Evolutionary conservation across 768 basidiomycete genomes (phyloP).

Genomic region (Clitopilus hobsonii): DNA sequence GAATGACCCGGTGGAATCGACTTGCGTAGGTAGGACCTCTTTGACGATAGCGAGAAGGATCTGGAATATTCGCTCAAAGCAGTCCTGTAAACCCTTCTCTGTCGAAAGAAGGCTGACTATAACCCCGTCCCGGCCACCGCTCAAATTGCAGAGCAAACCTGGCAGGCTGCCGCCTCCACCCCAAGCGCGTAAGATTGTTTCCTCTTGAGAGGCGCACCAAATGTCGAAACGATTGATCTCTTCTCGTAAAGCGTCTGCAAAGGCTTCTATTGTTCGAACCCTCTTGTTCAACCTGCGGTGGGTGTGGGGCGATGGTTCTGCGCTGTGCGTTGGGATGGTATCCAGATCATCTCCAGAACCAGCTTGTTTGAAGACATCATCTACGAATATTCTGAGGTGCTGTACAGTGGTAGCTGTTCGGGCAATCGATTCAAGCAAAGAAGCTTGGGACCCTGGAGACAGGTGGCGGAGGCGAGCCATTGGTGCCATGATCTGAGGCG

Average conservation of each 20-base stretch:
- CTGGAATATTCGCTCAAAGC: conserved; percentile 54
- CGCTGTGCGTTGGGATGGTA: conserved; percentile 13
- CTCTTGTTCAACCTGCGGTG: conserved; percentile 16
- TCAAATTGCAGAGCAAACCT: neutral
- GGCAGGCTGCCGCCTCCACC: conserved; percentile 27
- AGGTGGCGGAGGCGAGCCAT: conserved; percentile 64
- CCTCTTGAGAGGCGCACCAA: conserved; percentile 72
- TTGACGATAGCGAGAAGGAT: conserved; percentile 49
- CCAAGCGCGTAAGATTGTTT: conserved; percentile 56
- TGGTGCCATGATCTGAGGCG: conserved; percentile 37
- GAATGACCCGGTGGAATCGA: conserved; percentile 16
- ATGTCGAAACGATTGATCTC: conserved; percentile 54
- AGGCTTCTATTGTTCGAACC: conserved; percentile 74
- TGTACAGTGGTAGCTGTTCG: conserved; percentile 54
- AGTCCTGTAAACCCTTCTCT: conserved; percentile 53
- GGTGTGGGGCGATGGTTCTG: conserved; percentile 6
- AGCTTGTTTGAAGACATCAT: conserved; percentile 37
- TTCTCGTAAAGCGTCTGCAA: conserved; percentile 66
- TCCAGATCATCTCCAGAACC: neutral
- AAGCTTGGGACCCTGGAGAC: conserved; percentile 60
- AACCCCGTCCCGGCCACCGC: conserved; percentile 30
- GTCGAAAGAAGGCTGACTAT: conserved; percentile 65
- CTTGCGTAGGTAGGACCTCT: conserved; percentile 17
- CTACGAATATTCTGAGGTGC: conserved; percentile 60
- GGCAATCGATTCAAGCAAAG: conserved; percentile 58